Evolutionary conservation across 1,284 basidiomycete genomes (phyloP), one percentile per base, ranked within the genome.

Genomic region (Golubevia sp.): DNA sequence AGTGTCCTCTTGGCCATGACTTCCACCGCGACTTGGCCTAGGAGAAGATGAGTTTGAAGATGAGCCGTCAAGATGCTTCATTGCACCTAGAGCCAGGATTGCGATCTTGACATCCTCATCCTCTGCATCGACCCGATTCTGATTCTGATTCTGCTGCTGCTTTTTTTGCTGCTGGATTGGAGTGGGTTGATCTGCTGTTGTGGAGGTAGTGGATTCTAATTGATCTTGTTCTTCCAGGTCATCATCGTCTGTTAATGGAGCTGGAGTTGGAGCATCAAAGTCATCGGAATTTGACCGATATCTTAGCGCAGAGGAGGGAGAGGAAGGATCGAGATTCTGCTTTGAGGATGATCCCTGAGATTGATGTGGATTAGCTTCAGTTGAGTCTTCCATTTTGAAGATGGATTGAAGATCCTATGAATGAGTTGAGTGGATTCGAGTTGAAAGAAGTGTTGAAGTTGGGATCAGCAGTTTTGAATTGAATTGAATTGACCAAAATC

Each of bases 81-180:
- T 62, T 57, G 55, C 60, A 49, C 18, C 56, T 49, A 44, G 58
- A 54, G 55, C 74, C 70, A 75, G 71, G 63, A 76, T 72, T 55
- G 74, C 74, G 26, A 74, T 74, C 50, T 65, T 64, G 6, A 76
- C 74, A n/a, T 74, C 74, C 59, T 73, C 70, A 48, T 71, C 71
- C 56, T 74, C 71, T 30, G 69, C 70, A 25, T 76, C 66, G 52
- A 74, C n/a, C n/a, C n/a, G n/a, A n/a, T n/a, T n/a, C n/a, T n/a
- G n/a, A n/a, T n/a, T n/a, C n/a, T n/a, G n/a, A n/a, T n/a, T n/a
- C n/a, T n/a, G n/a, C n/a, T n/a, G n/a, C n/a, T n/a, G n/a, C n/a
- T n/a, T n/a, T n/a, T n/a, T n/a, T n/a, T n/a, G n/a, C n/a, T n/a
- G n/a, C n/a, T n/a, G n/a, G n/a, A n/a, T n/a, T n/a, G n/a, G n/a